These are phyloP conservation scores for Cutaneotrichosporon cutaneum DNA, from an alignment of 1,284 basidiomycete species.

Conservation along the genomic window DNA sequence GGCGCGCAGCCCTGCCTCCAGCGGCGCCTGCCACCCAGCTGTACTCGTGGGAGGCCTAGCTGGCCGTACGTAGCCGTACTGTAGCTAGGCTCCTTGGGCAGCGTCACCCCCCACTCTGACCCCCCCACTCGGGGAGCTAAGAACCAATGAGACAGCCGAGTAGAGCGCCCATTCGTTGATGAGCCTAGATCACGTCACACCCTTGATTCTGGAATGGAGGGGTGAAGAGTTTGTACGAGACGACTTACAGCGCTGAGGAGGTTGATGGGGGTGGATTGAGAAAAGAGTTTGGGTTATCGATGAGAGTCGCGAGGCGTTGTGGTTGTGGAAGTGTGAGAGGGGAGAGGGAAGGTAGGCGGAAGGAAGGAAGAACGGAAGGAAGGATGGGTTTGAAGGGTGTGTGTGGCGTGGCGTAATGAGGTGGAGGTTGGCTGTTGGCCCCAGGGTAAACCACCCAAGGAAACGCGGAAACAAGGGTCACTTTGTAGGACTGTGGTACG, in stretches of 20 bases:
- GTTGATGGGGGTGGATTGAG: not conserved
- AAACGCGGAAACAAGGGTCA: too few species aligned
- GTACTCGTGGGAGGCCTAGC: not conserved
- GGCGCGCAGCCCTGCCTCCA: not conserved
- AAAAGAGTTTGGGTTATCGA: slow-evolving; percentile 1
- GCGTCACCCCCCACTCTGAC: not conserved
- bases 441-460: too few species aligned
- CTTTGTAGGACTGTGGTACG: too few species aligned
- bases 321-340: not conserved
- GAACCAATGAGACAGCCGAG: not conserved
- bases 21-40: not conserved
- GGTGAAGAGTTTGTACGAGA: not conserved
- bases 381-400: too few species aligned
- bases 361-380: too few species aligned
- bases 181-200: not conserved
- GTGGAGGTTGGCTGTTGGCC: too few species aligned
- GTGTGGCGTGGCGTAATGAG: too few species aligned
- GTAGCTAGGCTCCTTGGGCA: too few species aligned
- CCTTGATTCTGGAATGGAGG: not conserved
- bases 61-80: too few species aligned
- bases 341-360: not conserved
- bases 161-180: not conserved
- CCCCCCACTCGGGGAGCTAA: not conserved
- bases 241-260: not conserved
- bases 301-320: not conserved